These are phyloP conservation scores for Aspergillus candidus DNA, from an alignment of 2,329 filamentous ascomycete species.

Conservation along the genomic window DNA sequence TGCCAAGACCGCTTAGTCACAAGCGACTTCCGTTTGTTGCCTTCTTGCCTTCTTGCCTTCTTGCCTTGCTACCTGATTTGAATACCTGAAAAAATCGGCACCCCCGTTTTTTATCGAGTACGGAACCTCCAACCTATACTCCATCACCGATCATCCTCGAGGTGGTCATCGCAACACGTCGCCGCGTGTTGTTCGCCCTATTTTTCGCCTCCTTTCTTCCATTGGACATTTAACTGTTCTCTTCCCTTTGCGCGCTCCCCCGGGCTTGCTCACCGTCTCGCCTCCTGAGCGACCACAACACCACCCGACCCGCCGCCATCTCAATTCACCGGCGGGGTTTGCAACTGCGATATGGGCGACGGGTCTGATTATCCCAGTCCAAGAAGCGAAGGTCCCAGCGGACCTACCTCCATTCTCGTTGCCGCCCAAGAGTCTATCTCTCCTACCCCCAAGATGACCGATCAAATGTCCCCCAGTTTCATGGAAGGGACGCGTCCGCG, in stretches of 20 bases:
- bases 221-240: background rate
- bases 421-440: slow-evolving; percentile 29
- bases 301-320: slow-evolving; percentile 15
- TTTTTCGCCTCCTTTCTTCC: background rate
- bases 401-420: slow-evolving; percentile 30
- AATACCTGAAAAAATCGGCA: slow-evolving; percentile 22
- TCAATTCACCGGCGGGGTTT: slow-evolving; percentile 26
- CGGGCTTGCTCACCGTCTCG: slow-evolving; percentile 6
- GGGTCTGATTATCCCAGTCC: slow-evolving; percentile 40
- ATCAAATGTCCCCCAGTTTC: slow-evolving; percentile 25
- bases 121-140: slow-evolving; percentile 7
- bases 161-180: slow-evolving; percentile 1
- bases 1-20: slow-evolving; percentile 19
- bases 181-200: background rate
- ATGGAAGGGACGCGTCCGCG: slow-evolving; percentile 35
- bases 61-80: slow-evolving; percentile 22
- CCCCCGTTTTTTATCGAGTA: slow-evolving; percentile 13
- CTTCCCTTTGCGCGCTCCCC: background rate
- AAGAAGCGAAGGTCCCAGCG: slow-evolving; percentile 38
- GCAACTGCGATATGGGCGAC: slow-evolving; percentile 35
- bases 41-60: slow-evolving; percentile 26
- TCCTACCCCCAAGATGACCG: slow-evolving; percentile 32
- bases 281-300: background rate
- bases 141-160: slow-evolving; percentile 1
- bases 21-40: slow-evolving; percentile 6